Evolutionary conservation across 306 rosid species (phyloP).

Genomic region (Glycyrrhiza uralensis): DNA sequence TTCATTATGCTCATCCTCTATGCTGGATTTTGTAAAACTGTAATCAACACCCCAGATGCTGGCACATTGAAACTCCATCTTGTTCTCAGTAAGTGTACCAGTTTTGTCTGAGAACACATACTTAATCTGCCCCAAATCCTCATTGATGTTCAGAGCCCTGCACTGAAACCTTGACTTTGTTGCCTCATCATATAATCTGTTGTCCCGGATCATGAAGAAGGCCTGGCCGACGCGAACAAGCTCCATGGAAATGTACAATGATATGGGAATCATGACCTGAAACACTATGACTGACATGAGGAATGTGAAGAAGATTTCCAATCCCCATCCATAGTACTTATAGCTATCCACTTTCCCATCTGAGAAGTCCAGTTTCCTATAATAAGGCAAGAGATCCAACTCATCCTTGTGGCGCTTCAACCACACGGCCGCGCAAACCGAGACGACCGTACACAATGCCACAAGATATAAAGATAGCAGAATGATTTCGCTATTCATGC

Average conservation of each 20-base stretch:
- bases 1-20: slow-evolving; percentile 38
- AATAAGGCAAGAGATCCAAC: slow-evolving; percentile 59
- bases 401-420: slow-evolving; percentile 49
- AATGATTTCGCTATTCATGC: slow-evolving; percentile 81
- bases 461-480: slow-evolving; percentile 66
- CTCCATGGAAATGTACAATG: slow-evolving; percentile 95
- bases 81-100: slow-evolving; percentile 95
- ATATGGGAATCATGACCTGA: slow-evolving; percentile 97
- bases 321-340: slow-evolving; percentile 72
- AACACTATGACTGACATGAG: slow-evolving; percentile 95
- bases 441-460: slow-evolving; percentile 60
- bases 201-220: slow-evolving; percentile 79
- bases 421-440: slow-evolving; percentile 84
- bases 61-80: slow-evolving; percentile 93
- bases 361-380: slow-evolving; percentile 53
- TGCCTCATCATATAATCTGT: slow-evolving; percentile 68
- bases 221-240: slow-evolving; percentile 96
- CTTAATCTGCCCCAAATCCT: slow-evolving; percentile 91
- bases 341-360: slow-evolving; percentile 34
- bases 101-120: slow-evolving; percentile 96
- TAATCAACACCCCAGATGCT: slow-evolving; percentile 91
- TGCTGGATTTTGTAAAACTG: slow-evolving; percentile 33
- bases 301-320: slow-evolving; percentile 74
- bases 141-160: slow-evolving; percentile 88
- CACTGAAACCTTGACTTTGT: slow-evolving; percentile 84